Conservation (phyloP, 345 rosid genomes). For the Arabis hirsuta region DNA sequence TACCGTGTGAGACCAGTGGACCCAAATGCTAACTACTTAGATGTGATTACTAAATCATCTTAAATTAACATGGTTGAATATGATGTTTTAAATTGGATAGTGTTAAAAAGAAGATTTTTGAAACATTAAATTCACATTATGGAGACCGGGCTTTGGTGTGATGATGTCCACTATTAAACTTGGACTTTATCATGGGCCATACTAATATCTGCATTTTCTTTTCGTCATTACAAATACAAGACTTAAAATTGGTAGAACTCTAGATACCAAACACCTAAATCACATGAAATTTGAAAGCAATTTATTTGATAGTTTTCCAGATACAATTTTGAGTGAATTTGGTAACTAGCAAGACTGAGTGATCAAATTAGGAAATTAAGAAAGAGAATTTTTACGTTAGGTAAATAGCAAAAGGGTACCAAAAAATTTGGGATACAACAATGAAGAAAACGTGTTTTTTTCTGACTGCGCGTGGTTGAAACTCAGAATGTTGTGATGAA, state of each 20-base stretch:
- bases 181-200: neutral
- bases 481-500: too few species aligned
- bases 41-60: slow-evolving; percentile 10
- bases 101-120: too few species aligned
- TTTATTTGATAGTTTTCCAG: neutral
- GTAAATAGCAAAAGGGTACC: too few species aligned
- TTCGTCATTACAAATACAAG: too few species aligned
- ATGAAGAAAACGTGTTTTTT: too few species aligned
- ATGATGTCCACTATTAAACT: neutral
- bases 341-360: too few species aligned
- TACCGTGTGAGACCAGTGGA: slow-evolving; percentile 40
- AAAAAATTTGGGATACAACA: too few species aligned
- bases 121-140: neutral
- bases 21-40: slow-evolving; percentile 10
- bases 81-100: slow-evolving; percentile 6
- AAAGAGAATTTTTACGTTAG: too few species aligned
- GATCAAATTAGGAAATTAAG: too few species aligned
- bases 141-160: slow-evolving; percentile 4
- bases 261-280: neutral
- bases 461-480: too few species aligned
- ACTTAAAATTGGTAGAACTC: neutral
- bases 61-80: neutral
- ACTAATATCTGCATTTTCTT: too few species aligned
- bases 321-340: neutral
- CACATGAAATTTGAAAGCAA: neutral